These are phyloP conservation scores for Magnusiomyces fungicola DNA, from an alignment of 1,139 yeast species.

Conservation along the genomic window DNA sequence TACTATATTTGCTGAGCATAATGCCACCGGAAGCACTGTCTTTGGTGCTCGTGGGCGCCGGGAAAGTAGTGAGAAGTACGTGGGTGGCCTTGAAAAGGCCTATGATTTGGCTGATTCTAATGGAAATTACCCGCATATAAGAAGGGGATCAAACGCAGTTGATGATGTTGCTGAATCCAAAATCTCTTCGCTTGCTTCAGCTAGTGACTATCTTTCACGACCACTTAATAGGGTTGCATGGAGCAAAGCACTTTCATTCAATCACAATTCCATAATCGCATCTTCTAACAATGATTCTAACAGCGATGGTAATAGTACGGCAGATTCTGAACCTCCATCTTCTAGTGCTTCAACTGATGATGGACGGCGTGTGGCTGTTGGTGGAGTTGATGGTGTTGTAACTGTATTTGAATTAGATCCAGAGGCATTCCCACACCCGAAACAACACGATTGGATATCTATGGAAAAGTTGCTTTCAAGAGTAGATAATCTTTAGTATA, in stretches of 20 bases:
- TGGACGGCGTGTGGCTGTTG: slow-evolving; percentile 28
- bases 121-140: no score
- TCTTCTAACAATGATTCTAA: no score
- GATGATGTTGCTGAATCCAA: neutral
- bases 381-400: slow-evolving; percentile 33
- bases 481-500: neutral
- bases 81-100: neutral
- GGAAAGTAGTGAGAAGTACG: neutral
- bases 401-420: slow-evolving; percentile 29
- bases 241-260: slow-evolving; percentile 10
- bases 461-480: slow-evolving; percentile 6
- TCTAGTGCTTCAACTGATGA: neutral
- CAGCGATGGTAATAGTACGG: neutral
- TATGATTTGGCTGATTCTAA: no score
- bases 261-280: neutral
- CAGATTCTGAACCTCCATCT: slow-evolving; percentile 4
- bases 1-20: neutral
- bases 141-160: no score
- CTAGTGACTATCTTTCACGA: slow-evolving; percentile 7
- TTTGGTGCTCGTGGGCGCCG: neutral
- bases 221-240: slow-evolving; percentile 14
- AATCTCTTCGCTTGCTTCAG: neutral
- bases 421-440: slow-evolving; percentile 16
- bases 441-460: slow-evolving; percentile 18
- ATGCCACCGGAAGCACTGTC: neutral